Conservation (phyloP, 129 eudicot species). For the Oenanthe sinensis region DNA sequence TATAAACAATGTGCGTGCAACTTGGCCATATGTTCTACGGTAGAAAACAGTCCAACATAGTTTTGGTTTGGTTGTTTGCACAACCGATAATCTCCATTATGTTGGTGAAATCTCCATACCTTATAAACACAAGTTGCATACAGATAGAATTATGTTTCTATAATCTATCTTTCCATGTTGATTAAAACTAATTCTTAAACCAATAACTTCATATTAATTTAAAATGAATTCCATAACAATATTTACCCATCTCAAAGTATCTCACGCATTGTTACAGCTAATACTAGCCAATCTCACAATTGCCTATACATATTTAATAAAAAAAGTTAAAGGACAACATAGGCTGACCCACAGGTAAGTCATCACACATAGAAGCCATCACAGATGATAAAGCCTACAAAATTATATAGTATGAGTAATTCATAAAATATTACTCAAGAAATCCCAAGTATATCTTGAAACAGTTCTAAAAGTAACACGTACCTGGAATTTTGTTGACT, state of each 20-base stretch:
- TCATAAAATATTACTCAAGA: neutral
- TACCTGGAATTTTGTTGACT: conserved; percentile 97
- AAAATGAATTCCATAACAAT: neutral
- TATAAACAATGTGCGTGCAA: neutral
- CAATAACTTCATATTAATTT: neutral
- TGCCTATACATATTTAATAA: neutral
- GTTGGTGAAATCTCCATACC: neutral
- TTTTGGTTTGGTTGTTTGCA: neutral
- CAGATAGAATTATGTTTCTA: neutral
- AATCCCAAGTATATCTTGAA: neutral
- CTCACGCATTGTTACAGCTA: neutral
- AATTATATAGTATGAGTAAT: neutral
- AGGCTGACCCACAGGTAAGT: neutral
- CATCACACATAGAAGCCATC: neutral
- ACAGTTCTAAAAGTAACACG: neutral
- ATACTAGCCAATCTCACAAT: neutral
- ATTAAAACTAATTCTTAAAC: neutral
- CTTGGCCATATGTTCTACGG: neutral
- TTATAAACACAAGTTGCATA: neutral
- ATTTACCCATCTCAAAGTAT: neutral
- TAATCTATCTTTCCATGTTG: neutral
- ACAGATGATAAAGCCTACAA: neutral
- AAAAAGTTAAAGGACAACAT: neutral
- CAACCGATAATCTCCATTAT: neutral
- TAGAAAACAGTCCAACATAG: neutral